Evolutionary conservation across 129 eudicot species (phyloP), one percentile per base, ranked within the genome.

Genomic region (Scalesia atractyloides): DNA sequence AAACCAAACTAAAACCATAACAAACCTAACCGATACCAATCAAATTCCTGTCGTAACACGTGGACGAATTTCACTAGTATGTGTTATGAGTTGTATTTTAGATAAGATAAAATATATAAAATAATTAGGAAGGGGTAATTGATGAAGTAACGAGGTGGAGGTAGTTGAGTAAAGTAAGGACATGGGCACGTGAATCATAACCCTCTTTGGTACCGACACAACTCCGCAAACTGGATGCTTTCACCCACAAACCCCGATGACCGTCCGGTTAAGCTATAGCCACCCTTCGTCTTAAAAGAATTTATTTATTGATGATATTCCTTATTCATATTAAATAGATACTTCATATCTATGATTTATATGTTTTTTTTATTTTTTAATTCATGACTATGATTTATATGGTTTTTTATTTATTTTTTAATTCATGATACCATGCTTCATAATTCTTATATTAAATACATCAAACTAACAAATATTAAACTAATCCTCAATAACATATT

Each of bases 241-340:
- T 58, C 43, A 41, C 44, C 76, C 67, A 43, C 41, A 71, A 58
- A 9, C 36, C 34, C 68, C 48, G 17, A 43, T 73, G 33, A 49
- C 68, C 68, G 48, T 72, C 60, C 69, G 69, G 13, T 72, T 59
- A 6, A 58, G 76, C 56, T 71, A 37, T 71, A 37, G 59, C 68
- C 59, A 33, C 58, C 76, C 59, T 59, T 59, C 30, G 16, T 60
- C 77, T 59, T 16, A 60, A 72, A 43, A 72, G 47, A 41, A 72
- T 43, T 72, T 43, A 72, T 43, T 72, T 43, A 56, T 71, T 56
- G 75, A n/a, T 56, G 75, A n/a, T 71, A 63, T 63, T 37, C 3
- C 26, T 9, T 37, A 63, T 36, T 2, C 0, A 8, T 63, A n/a
- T 34, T 36, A 36, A 63, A 63, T 36, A 36, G 37, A 63, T 63